Conservation (phyloP, 2,329 filamentous ascomycete genomes). For the Botryotinia narcissicola region DNA sequence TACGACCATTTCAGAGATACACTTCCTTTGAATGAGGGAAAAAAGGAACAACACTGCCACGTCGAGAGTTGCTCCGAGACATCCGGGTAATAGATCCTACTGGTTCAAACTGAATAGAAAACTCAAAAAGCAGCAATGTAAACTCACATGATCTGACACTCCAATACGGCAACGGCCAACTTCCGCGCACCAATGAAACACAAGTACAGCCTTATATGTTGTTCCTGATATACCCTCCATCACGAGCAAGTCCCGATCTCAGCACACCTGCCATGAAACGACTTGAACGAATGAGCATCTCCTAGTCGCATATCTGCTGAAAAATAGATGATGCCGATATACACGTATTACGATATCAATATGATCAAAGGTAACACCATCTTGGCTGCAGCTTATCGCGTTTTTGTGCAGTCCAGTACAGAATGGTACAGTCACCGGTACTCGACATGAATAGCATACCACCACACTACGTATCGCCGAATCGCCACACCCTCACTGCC, state of each 20-base stretch:
- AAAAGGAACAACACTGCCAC: constrained; percentile 18
- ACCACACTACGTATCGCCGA: constrained; percentile 11
- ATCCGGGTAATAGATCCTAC: constrained; percentile 16
- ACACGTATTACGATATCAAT: constrained; percentile 19
- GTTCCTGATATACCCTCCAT: constrained; percentile 23
- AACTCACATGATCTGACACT: constrained; percentile 22
- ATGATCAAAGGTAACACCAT: constrained; percentile 20
- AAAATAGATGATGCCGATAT: constrained; percentile 11
- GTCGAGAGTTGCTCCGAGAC: constrained; percentile 20
- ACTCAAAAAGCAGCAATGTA: constrained; percentile 21
- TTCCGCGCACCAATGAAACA: constrained; percentile 25
- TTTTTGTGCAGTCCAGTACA: constrained; percentile 4
- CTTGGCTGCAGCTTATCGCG: constrained; percentile 15
- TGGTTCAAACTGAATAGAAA: neutral
- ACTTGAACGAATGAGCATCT: constrained; percentile 16
- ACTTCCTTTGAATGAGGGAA: neutral
- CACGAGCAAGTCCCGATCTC: constrained; percentile 11
- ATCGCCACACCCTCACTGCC: neutral
- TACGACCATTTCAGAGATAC: neutral
- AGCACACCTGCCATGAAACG: constrained; percentile 11
- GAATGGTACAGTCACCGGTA: constrained; percentile 9
- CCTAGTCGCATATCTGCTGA: neutral
- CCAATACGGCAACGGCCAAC: constrained; percentile 16
- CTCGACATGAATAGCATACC: constrained; percentile 13
- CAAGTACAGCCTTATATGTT: constrained; percentile 21